Evolutionary conservation across 164 flowering plant species (phyloP).

Genomic region (Houttuynia cordata): DNA sequence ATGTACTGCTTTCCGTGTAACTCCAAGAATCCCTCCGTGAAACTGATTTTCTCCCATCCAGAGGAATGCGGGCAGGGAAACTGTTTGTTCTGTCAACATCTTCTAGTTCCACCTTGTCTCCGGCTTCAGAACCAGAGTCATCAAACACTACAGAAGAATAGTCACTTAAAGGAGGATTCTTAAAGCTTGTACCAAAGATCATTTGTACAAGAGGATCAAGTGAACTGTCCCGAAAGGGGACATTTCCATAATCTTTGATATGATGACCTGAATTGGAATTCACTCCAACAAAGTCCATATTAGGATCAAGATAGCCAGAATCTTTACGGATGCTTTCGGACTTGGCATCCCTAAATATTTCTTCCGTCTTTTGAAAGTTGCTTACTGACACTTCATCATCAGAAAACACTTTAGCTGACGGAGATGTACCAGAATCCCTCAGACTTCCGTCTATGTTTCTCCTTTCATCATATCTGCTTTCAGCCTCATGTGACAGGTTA

Average conservation of each 20-base stretch:
- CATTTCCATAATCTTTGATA: conserved; percentile 13
- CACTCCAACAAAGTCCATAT: conserved; percentile 13
- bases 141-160: conserved; percentile 37
- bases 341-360: background rate
- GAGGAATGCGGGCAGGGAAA: background rate
- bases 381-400: conserved; percentile 3
- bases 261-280: conserved; percentile 19
- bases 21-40: conserved; percentile 13
- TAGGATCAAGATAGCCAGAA: background rate
- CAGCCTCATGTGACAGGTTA: conserved; percentile 12
- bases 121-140: conserved; percentile 48
- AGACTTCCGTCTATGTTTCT: conserved; percentile 15
- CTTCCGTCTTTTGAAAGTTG: background rate
- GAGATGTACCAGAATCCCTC: conserved; percentile 7
- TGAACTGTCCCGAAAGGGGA: conserved; percentile 13
- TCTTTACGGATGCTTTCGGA: background rate
- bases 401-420: background rate
- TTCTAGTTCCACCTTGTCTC: conserved; percentile 18
- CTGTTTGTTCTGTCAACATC: conserved; percentile 2
- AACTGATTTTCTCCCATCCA: background rate
- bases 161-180: conserved; percentile 16
- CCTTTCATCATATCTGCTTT: conserved; percentile 3
- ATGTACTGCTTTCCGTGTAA: conserved; percentile 9
- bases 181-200: conserved; percentile 6
- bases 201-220: conserved; percentile 12